Base-by-base conservation (phyloP, 805 yeast species). In the Yarrowia bubula region DNA sequence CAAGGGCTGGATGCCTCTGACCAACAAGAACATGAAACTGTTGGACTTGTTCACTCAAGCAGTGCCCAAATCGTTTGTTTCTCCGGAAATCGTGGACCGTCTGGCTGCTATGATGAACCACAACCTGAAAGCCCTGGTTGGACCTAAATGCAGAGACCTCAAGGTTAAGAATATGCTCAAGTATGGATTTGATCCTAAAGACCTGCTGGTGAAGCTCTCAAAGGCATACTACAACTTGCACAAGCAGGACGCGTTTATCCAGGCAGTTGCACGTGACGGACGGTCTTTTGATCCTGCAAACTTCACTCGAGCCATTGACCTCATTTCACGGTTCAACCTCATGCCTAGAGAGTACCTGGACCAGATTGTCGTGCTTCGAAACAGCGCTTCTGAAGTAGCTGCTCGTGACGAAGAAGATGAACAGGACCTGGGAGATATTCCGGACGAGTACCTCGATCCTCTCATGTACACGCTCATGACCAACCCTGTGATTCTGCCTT, bases 371-470 rank as follows among this genome's bases (percentile, higher is more conserved):
- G 73, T 75, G 13, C 91, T 95, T 75, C 89, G 86, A 0, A 77
- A 81, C 37, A 76, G 76, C n/a, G 96, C 96, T 0, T 88, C 88
- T 67, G 73, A 75, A 43, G 83, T 84, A 60, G 83, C 84, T 71
- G 70, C 79, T 35, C 72, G 71, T 62, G 75, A 74, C 47, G 72
- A 70, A 13, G 93, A 89, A 67, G 96, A 88, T 69, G 89, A 85
- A 68, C 96, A 90, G 72, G 98, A 93, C 68, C 72, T 84, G 68
- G 98, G 96, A 31, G 99, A 95, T 63, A 83, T 90, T 15, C 99
- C 99, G 0, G 99, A 95, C 74, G 98, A 95, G 75, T 95, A 87
- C 73, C 83, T 95, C 70, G 99, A 95, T 79, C 99, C 99, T 13
- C 83, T 95, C 71, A 93, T 95, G 98, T 95, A 81, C 75, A 90